Conservation (phyloP, 2,329 filamentous ascomycete species). For the Colletotrichum spinosum region DNA sequence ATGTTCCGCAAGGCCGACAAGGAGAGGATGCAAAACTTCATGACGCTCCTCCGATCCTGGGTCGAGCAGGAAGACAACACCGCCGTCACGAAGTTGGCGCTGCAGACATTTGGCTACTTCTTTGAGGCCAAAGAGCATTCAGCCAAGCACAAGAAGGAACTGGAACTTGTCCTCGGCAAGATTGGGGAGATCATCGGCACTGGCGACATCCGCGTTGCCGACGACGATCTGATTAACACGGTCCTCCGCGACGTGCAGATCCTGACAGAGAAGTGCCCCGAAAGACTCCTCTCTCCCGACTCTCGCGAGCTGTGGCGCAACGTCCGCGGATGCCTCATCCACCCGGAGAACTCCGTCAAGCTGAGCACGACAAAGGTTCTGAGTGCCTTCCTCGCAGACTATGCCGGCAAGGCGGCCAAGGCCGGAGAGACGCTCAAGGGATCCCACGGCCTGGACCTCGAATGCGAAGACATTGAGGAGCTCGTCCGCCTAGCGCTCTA, state of each 20-base stretch:
- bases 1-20: slow-evolving; percentile 83
- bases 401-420: slow-evolving; percentile 71
- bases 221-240: slow-evolving; percentile 81
- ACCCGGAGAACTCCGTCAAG: slow-evolving; percentile 80
- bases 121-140: slow-evolving; percentile 75
- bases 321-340: slow-evolving; percentile 76
- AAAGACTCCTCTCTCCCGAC: slow-evolving; percentile 69
- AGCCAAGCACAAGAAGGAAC: slow-evolving; percentile 74
- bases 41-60: slow-evolving; percentile 80
- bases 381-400: slow-evolving; percentile 82
- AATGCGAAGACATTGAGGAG: slow-evolving; percentile 71
- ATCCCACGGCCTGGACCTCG: slow-evolving; percentile 77
- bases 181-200: slow-evolving; percentile 65
- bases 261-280: slow-evolving; percentile 74
- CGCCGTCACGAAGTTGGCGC: slow-evolving; percentile 76
- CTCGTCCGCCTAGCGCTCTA: slow-evolving; percentile 63
- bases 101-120: slow-evolving; percentile 87
- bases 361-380: slow-evolving; percentile 80
- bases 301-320: slow-evolving; percentile 77
- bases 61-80: slow-evolving; percentile 79
- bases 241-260: slow-evolving; percentile 77
- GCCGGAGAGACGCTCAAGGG: slow-evolving; percentile 72
- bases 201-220: slow-evolving; percentile 63
- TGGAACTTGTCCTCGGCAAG: slow-evolving; percentile 69
- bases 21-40: slow-evolving; percentile 77